Percentiles rank a stretch among this genome's conserved stretches.
These are phyloP conservation scores for Aspergillus proliferans DNA, from an alignment of 2,329 filamentous ascomycete genomes.

Conservation along the genomic window DNA sequence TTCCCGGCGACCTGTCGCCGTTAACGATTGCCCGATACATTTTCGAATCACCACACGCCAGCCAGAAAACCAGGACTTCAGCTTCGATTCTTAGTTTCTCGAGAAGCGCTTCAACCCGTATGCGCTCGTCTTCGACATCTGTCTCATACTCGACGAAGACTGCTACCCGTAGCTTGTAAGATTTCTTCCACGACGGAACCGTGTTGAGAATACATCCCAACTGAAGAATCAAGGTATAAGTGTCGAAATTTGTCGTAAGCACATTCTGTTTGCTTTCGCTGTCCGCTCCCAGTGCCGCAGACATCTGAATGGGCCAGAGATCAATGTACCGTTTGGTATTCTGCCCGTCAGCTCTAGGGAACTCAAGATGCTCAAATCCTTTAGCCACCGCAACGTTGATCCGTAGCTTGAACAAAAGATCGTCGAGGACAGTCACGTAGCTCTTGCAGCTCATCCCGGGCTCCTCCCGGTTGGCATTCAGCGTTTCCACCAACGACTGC, in stretches of 20 bases:
- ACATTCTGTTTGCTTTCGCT: slow-evolving; percentile 58
- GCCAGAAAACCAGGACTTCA: slow-evolving; percentile 71
- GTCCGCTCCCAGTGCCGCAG: slow-evolving; percentile 67
- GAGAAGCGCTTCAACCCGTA: slow-evolving; percentile 64
- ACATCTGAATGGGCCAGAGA: slow-evolving; percentile 91
- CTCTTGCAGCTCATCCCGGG: slow-evolving; percentile 62
- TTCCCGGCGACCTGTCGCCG: slow-evolving; percentile 49
- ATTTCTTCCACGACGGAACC: slow-evolving; percentile 71
- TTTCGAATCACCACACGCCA: slow-evolving; percentile 64
- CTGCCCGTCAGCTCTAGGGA: slow-evolving; percentile 54
- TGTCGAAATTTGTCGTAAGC: slow-evolving; percentile 84
- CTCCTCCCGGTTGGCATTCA: slow-evolving; percentile 52
- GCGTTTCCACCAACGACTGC: slow-evolving; percentile 52
- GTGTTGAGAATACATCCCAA: slow-evolving; percentile 78
- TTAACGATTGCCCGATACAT: slow-evolving; percentile 76
- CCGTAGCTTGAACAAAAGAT: slow-evolving; percentile 68
- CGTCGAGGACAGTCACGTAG: slow-evolving; percentile 78
- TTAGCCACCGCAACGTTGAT: slow-evolving; percentile 81
- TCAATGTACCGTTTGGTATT: slow-evolving; percentile 74
- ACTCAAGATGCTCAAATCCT: slow-evolving; percentile 70
- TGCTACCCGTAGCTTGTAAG: slow-evolving; percentile 66
- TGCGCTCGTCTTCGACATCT: slow-evolving; percentile 72
- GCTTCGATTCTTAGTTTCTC: slow-evolving; percentile 79
- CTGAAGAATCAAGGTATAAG: slow-evolving; percentile 80
- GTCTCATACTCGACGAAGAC: slow-evolving; percentile 87